Percentiles rank a stretch among this genome's conserved stretches.
phyloP scores from a whole-genome alignment of 2,329 filamentous ascomycete genomes.

The Teratosphaeriaceae sp. region DNA sequence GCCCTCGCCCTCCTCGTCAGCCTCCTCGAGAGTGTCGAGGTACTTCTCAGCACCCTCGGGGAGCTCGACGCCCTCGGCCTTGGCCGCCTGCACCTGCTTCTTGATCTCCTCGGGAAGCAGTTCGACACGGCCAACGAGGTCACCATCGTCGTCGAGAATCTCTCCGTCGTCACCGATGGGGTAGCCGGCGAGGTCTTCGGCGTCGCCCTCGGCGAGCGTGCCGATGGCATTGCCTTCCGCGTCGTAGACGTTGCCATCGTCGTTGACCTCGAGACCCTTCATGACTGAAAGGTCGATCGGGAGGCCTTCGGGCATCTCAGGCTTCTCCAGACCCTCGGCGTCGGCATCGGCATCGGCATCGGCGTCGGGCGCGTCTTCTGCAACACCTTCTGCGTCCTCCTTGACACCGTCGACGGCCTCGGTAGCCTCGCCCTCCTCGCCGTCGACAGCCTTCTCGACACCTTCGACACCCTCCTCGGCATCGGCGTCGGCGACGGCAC shows the following conservation, averaged over 20 bases:
- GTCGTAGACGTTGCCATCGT: slow-evolving; percentile 49
- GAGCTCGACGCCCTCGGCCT: slow-evolving; percentile 30
- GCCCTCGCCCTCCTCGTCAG: slow-evolving; percentile 16
- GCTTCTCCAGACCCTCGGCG: slow-evolving; percentile 12
- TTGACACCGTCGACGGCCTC: slow-evolving; percentile 19
- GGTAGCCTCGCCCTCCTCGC: slow-evolving; percentile 16
- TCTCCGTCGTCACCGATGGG: slow-evolving; percentile 48
- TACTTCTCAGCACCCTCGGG: slow-evolving; percentile 30
- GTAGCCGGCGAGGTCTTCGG: slow-evolving; percentile 47
- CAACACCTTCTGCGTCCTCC: slow-evolving; percentile 14
- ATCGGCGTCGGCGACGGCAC: neutral
- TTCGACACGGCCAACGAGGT: slow-evolving; percentile 49
- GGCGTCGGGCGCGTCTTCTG: slow-evolving; percentile 20
- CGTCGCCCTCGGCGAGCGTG: slow-evolving; percentile 46
- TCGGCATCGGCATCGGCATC: slow-evolving; percentile 21
- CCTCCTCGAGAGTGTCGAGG: slow-evolving; percentile 25
- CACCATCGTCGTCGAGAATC: slow-evolving; percentile 49
- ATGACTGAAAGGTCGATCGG: slow-evolving; percentile 41
- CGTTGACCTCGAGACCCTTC: slow-evolving; percentile 47
- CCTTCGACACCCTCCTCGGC: slow-evolving; percentile 17
- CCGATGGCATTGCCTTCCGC: slow-evolving; percentile 44
- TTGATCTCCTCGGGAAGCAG: slow-evolving; percentile 40
- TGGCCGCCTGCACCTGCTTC: slow-evolving; percentile 34
- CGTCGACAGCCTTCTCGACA: slow-evolving; percentile 1
- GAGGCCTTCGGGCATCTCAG: slow-evolving; percentile 28